Evolutionary conservation across 129 eudicot species (phyloP).

Genomic region (Solidago caesia): DNA sequence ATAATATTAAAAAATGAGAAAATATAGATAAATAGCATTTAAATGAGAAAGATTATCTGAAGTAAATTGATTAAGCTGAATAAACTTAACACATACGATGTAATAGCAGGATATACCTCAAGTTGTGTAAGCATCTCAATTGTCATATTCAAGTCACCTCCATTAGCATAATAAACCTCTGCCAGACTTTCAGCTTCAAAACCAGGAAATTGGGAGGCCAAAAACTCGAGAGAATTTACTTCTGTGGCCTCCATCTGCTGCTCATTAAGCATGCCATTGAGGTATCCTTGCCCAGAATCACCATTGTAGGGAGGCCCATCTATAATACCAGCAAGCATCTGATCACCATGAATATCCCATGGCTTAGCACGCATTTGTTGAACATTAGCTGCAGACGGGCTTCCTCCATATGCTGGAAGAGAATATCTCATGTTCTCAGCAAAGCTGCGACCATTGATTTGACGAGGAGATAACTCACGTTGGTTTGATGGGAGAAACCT

Average conservation of each 20-base stretch:
- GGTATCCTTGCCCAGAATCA: slow-evolving; percentile 23
- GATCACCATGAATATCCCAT: slow-evolving; percentile 65
- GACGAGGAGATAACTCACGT: slow-evolving; percentile 45
- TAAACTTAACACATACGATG: neutral
- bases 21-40: neutral
- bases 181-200: slow-evolving; percentile 71
- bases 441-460: slow-evolving; percentile 36
- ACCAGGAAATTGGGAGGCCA: slow-evolving; percentile 71
- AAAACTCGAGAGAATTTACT: slow-evolving; percentile 48
- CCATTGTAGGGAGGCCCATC: slow-evolving; percentile 37
- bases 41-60: neutral
- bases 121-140: slow-evolving; percentile 86
- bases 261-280: slow-evolving; percentile 27
- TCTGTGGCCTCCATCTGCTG: slow-evolving; percentile 35
- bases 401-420: slow-evolving; percentile 38
- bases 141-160: slow-evolving; percentile 67
- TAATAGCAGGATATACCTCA: slow-evolving; percentile 50
- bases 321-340: slow-evolving; percentile 35
- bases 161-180: slow-evolving; percentile 63
- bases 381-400: slow-evolving; percentile 40
- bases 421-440: slow-evolving; percentile 49
- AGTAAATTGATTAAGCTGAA: neutral
- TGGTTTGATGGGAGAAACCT: slow-evolving; percentile 36
- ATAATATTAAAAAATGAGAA: neutral
- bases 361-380: slow-evolving; percentile 48